Conservation (phyloP, 192 early-diverging fungal genomes). For the Geranomyces variabilis region DNA sequence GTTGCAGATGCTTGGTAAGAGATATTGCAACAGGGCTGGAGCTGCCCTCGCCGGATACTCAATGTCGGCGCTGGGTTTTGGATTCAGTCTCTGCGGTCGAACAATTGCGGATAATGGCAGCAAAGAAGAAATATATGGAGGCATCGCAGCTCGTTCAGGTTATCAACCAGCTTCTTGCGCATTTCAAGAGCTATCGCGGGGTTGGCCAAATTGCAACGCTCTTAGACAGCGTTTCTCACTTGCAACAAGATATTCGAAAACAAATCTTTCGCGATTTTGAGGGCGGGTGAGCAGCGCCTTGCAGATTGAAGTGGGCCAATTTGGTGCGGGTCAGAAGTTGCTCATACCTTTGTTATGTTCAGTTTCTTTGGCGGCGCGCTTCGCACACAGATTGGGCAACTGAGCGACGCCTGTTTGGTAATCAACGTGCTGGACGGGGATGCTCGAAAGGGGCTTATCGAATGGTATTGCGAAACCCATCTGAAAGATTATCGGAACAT, state of each 20-base stretch:
- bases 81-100: constrained; percentile 68
- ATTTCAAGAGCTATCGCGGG: constrained; percentile 74
- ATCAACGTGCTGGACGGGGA: constrained; percentile 70
- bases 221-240: constrained; percentile 57
- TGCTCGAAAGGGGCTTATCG: constrained; percentile 63
- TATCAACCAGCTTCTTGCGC: constrained; percentile 74
- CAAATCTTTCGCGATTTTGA: constrained; percentile 78
- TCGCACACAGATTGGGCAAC: constrained; percentile 44
- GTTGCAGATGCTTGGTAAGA: constrained; percentile 83
- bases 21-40: neutral
- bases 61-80: neutral
- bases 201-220: constrained; percentile 78
- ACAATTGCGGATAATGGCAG: constrained; percentile 69
- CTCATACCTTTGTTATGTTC: neutral
- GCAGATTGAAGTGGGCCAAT: too few relatives aligned
- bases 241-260: constrained; percentile 67
- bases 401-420: constrained; percentile 80
- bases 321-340: neutral
- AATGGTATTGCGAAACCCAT: constrained; percentile 82
- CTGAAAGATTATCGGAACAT: constrained; percentile 81
- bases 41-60: neutral
- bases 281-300: constrained; percentile 45
- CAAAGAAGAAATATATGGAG: constrained; percentile 75
- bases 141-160: constrained; percentile 79
- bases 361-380: constrained; percentile 48